A percentile compares a stretch with the other conserved stretches of the same genome.
phyloP scores from a whole-genome alignment of 495 filamentous ascomycete species.

The Xylaria scruposa region DNA sequence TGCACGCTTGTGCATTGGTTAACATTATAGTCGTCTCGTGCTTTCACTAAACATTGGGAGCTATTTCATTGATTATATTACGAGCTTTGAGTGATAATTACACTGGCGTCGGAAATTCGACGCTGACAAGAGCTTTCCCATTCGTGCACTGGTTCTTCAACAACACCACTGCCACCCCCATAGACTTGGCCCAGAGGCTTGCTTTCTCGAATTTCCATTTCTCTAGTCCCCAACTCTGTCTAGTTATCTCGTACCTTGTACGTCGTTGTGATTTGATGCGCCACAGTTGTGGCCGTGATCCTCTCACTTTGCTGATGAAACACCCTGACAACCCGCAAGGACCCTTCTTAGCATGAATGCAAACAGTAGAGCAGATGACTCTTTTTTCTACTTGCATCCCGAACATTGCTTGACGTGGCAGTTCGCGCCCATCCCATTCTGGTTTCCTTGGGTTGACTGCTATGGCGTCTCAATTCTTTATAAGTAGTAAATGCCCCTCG shows the following conservation, averaged over 20 bases:
- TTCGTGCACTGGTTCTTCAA: not conserved
- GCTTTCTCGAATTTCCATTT: slow-evolving; percentile 20
- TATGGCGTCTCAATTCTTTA: not conserved
- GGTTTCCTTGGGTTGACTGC: not conserved
- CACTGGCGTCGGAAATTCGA: not conserved
- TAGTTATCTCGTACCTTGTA: not conserved
- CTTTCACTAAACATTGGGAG: not conserved
- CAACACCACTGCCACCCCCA: slow-evolving; percentile 17
- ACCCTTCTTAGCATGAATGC: slow-evolving; percentile 3
- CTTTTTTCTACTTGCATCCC: slow-evolving; percentile 24
- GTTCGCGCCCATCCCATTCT: not conserved
- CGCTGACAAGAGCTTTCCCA: not conserved
- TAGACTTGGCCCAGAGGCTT: not conserved
- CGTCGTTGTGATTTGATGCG: slow-evolving; percentile 2
- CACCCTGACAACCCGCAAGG: not conserved
- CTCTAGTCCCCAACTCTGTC: not conserved
- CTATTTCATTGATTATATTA: not conserved
- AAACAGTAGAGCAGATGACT: slow-evolving; percentile 19
- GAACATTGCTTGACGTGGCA: slow-evolving; percentile 21
- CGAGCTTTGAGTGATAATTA: not conserved
- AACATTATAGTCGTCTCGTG: not conserved
- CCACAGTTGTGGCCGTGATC: not conserved
- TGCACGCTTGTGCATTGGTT: not conserved
- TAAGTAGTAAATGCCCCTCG: not conserved
- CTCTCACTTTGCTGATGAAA: not conserved